These are phyloP conservation scores for Diaporthe amygdali DNA, from an alignment of 2,329 filamentous ascomycete genomes.

Conservation along the genomic window DNA sequence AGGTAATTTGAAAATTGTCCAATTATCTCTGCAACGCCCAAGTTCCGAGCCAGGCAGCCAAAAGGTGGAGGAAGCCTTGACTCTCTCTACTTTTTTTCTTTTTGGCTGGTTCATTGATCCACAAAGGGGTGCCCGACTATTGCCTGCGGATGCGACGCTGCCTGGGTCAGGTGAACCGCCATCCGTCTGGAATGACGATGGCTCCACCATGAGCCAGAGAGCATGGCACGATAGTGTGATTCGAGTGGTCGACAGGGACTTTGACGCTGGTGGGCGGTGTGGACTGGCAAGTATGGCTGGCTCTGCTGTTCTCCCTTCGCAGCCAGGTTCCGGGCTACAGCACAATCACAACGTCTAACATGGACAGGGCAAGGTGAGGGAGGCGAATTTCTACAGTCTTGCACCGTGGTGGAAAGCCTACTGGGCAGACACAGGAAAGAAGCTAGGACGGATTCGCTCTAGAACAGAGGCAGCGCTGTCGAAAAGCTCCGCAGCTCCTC, in stretches of 20 bases:
- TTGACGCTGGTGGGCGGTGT: background rate
- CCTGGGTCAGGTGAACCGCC: constrained; percentile 7
- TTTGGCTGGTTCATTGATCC: background rate
- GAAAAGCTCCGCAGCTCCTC: background rate
- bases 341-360: background rate
- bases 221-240: background rate
- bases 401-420: background rate
- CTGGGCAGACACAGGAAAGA: background rate
- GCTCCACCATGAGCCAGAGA: constrained; percentile 1
- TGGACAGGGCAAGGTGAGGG: background rate
- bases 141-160: constrained; percentile 4
- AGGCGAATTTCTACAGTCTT: background rate
- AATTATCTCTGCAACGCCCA: background rate
- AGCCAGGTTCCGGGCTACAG: constrained; percentile 2
- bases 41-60: background rate
- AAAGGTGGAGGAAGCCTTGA: background rate
- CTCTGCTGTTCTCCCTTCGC: background rate
- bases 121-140: background rate
- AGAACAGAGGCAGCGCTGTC: background rate
- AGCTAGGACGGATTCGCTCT: background rate
- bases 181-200: constrained; percentile 10
- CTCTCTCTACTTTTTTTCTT: no score
- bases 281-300: background rate
- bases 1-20: background rate
- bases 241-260: background rate